Base-by-base conservation (phyloP, 1,139 yeast genomes). In the Meyerozyma smithsonii region DNA sequence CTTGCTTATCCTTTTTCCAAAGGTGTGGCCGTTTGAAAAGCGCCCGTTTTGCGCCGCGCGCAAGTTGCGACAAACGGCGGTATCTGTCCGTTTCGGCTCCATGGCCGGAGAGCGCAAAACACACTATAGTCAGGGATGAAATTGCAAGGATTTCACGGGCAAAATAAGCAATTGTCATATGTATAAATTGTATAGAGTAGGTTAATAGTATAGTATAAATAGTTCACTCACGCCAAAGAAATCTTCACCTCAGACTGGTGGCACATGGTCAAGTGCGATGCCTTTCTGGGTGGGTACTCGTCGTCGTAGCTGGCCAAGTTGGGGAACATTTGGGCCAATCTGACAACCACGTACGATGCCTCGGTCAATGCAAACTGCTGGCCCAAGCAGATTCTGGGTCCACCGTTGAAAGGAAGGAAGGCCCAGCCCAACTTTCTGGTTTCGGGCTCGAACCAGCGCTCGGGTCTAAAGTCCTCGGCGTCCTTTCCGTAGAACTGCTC, bases 331-430 rank as follows among this genome's bases (percentile, higher is more conserved):
- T 56, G 61, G 39, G 46, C 53, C 38, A 77, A 51, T 41, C 81
- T 58, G 12, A 62, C 64, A 30, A 70, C 48, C 8, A 70, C 66
- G 45, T 74, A 76, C 4, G 74, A 62, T 4, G 78, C 76, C 54
- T 77, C 83, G 14, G 80, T 74, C 42, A 77, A 64, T 1, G 81
- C 81, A 56, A 72, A 74, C 52, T 75, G 81, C 55, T 77, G 81
- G 14, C 82, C 83, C 38, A 77, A 59, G 49, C 83, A 77, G 41
- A 77, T 76, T 42, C 83, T 61, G 23, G 83, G 82, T 5, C 83
- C 83, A 37, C 81, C 82, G 48, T 77, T 77, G 60, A 75, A 76
- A 5, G 81, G 81, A 20, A 76, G 53, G 52, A 60, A 76, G 11
- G 72, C 74, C 80, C 81, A 77, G 16, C 73, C 74, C 42, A 62